Percentiles rank a stretch among this genome's conserved stretches.
These are phyloP conservation scores for Crucihimalaya himalaica DNA, from an alignment of 345 rosid species.

Conservation along the genomic window DNA sequence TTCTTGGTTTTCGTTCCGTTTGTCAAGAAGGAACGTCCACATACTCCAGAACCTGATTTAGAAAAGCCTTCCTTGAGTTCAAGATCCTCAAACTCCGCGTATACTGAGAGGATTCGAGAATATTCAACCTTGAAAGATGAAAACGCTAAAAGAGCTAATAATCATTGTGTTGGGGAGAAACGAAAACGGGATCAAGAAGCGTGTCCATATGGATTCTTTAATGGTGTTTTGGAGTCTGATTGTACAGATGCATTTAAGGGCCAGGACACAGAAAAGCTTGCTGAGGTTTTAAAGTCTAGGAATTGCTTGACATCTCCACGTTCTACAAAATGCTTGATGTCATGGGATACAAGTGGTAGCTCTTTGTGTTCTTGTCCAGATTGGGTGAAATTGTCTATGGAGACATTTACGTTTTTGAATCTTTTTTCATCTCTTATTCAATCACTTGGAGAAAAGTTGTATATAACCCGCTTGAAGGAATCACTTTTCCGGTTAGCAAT, in stretches of 20 bases:
- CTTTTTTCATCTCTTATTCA: constrained; percentile 53
- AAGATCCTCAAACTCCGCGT: too few species aligned
- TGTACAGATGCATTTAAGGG: constrained; percentile 48
- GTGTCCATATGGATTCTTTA: constrained; percentile 46
- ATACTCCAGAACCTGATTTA: constrained; percentile 41
- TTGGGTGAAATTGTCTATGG: constrained; percentile 71
- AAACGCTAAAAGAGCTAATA: constrained; percentile 28
- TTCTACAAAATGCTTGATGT: constrained; percentile 55
- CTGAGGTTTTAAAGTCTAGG: constrained; percentile 61
- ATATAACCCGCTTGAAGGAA: constrained; percentile 45
- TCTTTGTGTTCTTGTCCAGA: constrained; percentile 64
- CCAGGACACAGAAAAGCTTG: constrained; percentile 55
- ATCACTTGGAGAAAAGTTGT: constrained; percentile 45
- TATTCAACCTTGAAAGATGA: constrained; percentile 43
- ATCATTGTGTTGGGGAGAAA: constrained; percentile 38
- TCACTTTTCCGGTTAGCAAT: constrained; percentile 51
- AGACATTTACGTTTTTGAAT: constrained; percentile 68
- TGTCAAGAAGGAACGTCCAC: constrained; percentile 57
- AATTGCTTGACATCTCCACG: constrained; percentile 61
- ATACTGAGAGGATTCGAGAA: constrained; percentile 58
- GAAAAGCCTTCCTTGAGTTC: constrained; percentile 48
- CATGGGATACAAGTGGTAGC: constrained; percentile 34
- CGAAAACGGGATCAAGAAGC: constrained; percentile 51
- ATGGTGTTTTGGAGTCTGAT: constrained; percentile 51
- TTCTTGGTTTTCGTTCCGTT: constrained; percentile 71